Evolutionary conservation across 305 asterid genomes (phyloP).

Genomic region (Fraxinus sp.): DNA sequence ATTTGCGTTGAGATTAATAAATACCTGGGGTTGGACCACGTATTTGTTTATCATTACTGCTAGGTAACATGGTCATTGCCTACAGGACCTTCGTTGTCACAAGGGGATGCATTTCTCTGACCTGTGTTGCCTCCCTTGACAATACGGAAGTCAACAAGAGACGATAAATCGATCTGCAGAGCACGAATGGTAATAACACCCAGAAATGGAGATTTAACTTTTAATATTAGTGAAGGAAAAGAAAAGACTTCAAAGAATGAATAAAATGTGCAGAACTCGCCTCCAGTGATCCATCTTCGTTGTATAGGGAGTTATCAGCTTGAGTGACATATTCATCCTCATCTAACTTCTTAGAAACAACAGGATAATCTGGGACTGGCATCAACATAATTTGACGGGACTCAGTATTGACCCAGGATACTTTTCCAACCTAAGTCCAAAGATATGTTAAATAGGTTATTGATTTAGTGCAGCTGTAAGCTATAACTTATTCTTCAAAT

Average conservation of each 20-base stretch:
- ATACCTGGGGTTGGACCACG: conserved; percentile 45
- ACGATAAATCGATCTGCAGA: conserved; percentile 64
- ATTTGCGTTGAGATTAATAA: conserved; percentile 1
- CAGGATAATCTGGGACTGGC: conserved; percentile 73
- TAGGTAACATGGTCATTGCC: conserved; percentile 29
- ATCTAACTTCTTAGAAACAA: conserved; percentile 37
- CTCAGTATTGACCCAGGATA: conserved; percentile 47
- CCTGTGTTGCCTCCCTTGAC: conserved; percentile 39
- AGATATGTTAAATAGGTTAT: conserved; percentile 21
- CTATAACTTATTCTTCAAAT: conserved; percentile 11
- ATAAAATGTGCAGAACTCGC: conserved; percentile 31
- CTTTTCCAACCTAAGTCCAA: conserved; percentile 71
- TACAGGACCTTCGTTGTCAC: conserved; percentile 36
- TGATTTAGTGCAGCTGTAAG: conserved; percentile 1
- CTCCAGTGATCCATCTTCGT: conserved; percentile 92
- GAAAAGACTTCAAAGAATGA: not conserved
- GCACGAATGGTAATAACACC: conserved; percentile 16
- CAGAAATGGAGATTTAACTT: not conserved
- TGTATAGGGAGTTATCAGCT: conserved; percentile 55
- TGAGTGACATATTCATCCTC: conserved; percentile 42
- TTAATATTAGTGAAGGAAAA: not conserved
- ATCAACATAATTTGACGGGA: conserved; percentile 46
- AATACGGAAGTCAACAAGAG: conserved; percentile 70
- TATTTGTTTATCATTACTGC: conserved; percentile 37
- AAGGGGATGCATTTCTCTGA: conserved; percentile 29